Conservation (phyloP, 1,139 yeast species). For the Kurtzmaniella natalensis region DNA sequence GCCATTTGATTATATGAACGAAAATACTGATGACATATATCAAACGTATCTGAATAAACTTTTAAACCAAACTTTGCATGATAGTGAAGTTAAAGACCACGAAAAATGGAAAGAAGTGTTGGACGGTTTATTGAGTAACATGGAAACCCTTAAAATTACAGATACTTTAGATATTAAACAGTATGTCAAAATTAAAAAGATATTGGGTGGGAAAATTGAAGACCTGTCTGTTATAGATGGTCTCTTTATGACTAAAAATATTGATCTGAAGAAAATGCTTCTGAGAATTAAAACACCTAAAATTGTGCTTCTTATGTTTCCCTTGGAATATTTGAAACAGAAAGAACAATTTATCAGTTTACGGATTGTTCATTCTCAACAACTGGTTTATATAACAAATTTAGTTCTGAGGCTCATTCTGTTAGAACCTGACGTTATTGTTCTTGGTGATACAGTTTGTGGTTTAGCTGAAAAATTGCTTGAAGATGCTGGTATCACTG, state of each 20-base stretch:
- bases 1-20: constrained; percentile 2
- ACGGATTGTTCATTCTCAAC: constrained; percentile 84
- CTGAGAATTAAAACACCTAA: constrained; percentile 59
- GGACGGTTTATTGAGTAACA: constrained; percentile 20
- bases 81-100: constrained; percentile 43
- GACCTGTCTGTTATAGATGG: constrained; percentile 73
- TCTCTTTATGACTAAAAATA: constrained; percentile 74
- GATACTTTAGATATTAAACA: constrained; percentile 83
- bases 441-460: constrained; percentile 78
- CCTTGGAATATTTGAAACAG: constrained; percentile 75
- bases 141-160: constrained; percentile 38
- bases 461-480: constrained; percentile 75
- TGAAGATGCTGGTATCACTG: constrained; percentile 72
- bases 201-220: constrained; percentile 65
- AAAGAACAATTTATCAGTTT: constrained; percentile 76
- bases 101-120: constrained; percentile 37
- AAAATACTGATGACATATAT: constrained; percentile 16
- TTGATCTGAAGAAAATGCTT: constrained; percentile 83
- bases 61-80: constrained; percentile 62
- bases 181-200: constrained; percentile 80
- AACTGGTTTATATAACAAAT: constrained; percentile 76
- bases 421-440: constrained; percentile 72
- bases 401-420: constrained; percentile 76
- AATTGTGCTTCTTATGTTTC: constrained; percentile 81
- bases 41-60: constrained; percentile 30